These are phyloP conservation scores for Cytospora leucostoma DNA, from an alignment of 2,329 filamentous ascomycete species.

Conservation along the genomic window DNA sequence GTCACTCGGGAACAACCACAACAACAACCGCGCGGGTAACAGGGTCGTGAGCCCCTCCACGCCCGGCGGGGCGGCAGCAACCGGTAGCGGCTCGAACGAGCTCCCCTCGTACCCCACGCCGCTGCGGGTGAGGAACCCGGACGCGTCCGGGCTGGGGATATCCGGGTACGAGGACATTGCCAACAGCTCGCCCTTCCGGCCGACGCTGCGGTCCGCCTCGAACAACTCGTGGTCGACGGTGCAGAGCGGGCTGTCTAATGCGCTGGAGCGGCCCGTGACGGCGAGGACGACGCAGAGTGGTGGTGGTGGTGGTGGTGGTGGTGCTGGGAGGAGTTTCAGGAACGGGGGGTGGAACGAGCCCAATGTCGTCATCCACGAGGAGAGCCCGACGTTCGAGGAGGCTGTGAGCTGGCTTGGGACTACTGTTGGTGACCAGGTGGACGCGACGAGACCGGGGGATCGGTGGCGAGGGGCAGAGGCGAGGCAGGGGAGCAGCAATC, in stretches of 20 bases:
- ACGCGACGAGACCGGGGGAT: background rate
- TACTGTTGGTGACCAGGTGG: background rate
- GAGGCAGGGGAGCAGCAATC: background rate
- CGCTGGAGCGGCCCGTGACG: slow-evolving; percentile 8
- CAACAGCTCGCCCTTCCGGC: slow-evolving; percentile 43
- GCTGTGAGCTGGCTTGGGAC: background rate
- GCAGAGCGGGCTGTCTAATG: background rate
- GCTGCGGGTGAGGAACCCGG: slow-evolving; percentile 23
- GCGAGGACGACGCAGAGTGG: slow-evolving; percentile 16
- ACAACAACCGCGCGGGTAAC: background rate
- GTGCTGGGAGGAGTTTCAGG: slow-evolving; percentile 10
- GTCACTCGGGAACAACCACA: background rate
- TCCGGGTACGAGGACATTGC: slow-evolving; percentile 39
- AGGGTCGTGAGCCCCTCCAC: background rate
- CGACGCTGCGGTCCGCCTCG: slow-evolving; percentile 32
- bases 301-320: slow-evolving; percentile 4
- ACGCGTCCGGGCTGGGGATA: slow-evolving; percentile 33
- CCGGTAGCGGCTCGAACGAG: background rate
- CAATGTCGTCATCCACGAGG: slow-evolving; percentile 1
- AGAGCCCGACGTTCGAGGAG: slow-evolving; percentile 8
- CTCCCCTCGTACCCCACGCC: background rate
- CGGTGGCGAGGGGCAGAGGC: background rate
- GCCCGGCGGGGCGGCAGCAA: background rate
- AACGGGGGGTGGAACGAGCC: slow-evolving; percentile 9
- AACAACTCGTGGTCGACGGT: slow-evolving; percentile 29